These are phyloP conservation scores for Tetrastigma voinierianum DNA, from an alignment of 164 flowering plant species.

Conservation along the genomic window DNA sequence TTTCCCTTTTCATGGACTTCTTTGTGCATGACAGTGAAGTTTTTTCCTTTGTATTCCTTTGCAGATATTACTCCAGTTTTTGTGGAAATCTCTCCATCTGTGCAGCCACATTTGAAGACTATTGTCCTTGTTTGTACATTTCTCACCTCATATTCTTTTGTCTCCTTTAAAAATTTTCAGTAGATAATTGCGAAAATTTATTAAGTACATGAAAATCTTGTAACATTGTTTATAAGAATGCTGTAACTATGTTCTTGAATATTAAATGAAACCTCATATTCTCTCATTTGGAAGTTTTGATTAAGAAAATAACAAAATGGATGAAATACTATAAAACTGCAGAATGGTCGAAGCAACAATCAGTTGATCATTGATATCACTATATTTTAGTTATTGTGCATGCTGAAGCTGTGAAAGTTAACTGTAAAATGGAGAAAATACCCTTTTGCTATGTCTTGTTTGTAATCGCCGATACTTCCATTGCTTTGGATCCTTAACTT, in stretches of 20 bases:
- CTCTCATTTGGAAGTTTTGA: not conserved
- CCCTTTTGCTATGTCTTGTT: too few species aligned
- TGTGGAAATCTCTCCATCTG: conserved; percentile 37
- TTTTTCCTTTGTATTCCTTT: conserved; percentile 2
- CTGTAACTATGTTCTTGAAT: not conserved
- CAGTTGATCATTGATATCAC: too few species aligned
- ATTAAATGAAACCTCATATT: not conserved
- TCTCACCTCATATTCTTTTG: conserved; percentile 28
- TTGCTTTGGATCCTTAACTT: too few species aligned
- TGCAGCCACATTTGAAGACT: conserved; percentile 45
- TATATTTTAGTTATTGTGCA: not conserved
- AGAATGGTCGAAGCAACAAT: too few species aligned
- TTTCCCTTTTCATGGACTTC: not conserved
- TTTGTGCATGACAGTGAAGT: not conserved
- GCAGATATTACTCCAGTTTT: conserved; percentile 41
- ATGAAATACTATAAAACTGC: too few species aligned
- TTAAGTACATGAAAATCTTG: too few species aligned
- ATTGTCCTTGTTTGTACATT: conserved; percentile 95
- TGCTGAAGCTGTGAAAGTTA: not conserved
- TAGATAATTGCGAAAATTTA: not conserved
- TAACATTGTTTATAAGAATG: not conserved
- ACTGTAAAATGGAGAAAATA: not conserved
- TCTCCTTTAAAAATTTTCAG: not conserved
- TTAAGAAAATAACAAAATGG: not conserved
- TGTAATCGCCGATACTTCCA: too few species aligned